Conservation (phyloP, 2,329 filamentous ascomycete species). For the Graphilbum fragrans region DNA sequence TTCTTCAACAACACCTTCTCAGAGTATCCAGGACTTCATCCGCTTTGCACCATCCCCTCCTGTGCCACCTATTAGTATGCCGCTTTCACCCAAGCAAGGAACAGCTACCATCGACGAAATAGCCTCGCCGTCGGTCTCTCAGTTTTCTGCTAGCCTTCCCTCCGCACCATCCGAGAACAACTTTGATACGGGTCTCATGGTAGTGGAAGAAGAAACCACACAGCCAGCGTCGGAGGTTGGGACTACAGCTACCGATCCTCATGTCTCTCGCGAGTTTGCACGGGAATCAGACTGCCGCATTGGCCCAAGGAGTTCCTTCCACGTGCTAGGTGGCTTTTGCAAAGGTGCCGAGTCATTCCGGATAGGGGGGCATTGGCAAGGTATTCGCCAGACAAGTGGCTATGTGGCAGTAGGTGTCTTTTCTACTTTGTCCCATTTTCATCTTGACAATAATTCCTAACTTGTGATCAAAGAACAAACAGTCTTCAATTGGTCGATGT, state of each 20-base stretch:
- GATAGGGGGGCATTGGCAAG: slow-evolving; percentile 20
- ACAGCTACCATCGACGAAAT: too few relatives aligned
- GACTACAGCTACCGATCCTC: slow-evolving; percentile 1
- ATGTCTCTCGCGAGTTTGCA: slow-evolving; percentile 7
- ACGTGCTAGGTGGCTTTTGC: slow-evolving; percentile 24
- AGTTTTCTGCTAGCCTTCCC: slow-evolving; percentile 2
- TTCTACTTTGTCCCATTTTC: background rate
- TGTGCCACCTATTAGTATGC: slow-evolving; percentile 7
- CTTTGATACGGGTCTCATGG: slow-evolving; percentile 7
- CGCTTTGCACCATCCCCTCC: slow-evolving; percentile 8
- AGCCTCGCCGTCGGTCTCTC: background rate
- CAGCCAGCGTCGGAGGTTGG: background rate
- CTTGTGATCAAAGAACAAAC: slow-evolving; percentile 11
- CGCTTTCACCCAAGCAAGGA: slow-evolving; percentile 4
- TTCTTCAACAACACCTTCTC: background rate
- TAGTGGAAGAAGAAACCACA: slow-evolving; percentile 5
- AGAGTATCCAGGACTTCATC: slow-evolving; percentile 11
- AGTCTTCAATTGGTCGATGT: slow-evolving; percentile 13
- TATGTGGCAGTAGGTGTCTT: slow-evolving; percentile 11
- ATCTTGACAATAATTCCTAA: background rate
- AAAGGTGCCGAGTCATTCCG: slow-evolving; percentile 24
- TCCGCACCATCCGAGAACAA: background rate
- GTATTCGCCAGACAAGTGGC: slow-evolving; percentile 19
- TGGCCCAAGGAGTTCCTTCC: slow-evolving; percentile 22
- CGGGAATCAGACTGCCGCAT: slow-evolving; percentile 18